Percentiles rank a stretch among this genome's conserved stretches.
Conservation (phyloP, 768 basidiomycete genomes). For the Xerocomellus amylosporus region DNA sequence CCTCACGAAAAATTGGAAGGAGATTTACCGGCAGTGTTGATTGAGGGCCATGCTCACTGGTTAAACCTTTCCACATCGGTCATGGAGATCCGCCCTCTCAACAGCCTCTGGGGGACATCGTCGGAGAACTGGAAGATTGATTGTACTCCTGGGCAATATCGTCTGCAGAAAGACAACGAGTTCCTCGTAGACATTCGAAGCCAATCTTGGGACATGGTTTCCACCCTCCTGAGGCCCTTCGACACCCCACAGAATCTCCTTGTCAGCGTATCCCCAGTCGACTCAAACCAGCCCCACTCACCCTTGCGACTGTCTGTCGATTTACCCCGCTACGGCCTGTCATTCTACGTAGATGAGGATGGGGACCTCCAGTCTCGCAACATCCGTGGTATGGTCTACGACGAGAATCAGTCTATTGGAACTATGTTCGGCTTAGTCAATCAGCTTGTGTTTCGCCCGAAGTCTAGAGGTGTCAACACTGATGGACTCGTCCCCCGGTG, state of each 20-base stretch:
- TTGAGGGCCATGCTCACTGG: slow-evolving; percentile 31
- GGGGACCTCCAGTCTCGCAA: slow-evolving; percentile 40
- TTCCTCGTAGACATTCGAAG: slow-evolving; percentile 29
- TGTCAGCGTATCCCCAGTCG: slow-evolving; percentile 6
- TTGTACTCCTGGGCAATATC: slow-evolving; percentile 7
- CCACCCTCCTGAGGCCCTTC: slow-evolving; percentile 20
- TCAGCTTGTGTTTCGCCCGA: slow-evolving; percentile 39
- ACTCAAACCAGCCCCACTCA: not conserved
- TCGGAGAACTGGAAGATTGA: slow-evolving; percentile 27
- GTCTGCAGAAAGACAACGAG: slow-evolving; percentile 1
- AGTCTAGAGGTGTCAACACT: not conserved
- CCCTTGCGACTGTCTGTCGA: slow-evolving; percentile 23
- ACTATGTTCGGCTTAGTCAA: slow-evolving; percentile 44
- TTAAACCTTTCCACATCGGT: slow-evolving; percentile 21
- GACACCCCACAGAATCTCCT: slow-evolving; percentile 23
- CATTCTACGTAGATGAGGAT: slow-evolving; percentile 37
- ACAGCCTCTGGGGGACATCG: slow-evolving; percentile 25
- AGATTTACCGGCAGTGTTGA: slow-evolving; percentile 27
- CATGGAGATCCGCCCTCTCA: slow-evolving; percentile 29
- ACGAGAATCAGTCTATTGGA: slow-evolving; percentile 39
- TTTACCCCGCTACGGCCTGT: slow-evolving; percentile 41
- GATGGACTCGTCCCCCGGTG: slow-evolving; percentile 12
- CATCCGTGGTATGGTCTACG: slow-evolving; percentile 42
- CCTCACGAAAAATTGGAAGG: slow-evolving; percentile 19
- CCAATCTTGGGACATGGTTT: slow-evolving; percentile 27